Conservation (phyloP, 306 rosid species). For the Citrullus amarus region DNA sequence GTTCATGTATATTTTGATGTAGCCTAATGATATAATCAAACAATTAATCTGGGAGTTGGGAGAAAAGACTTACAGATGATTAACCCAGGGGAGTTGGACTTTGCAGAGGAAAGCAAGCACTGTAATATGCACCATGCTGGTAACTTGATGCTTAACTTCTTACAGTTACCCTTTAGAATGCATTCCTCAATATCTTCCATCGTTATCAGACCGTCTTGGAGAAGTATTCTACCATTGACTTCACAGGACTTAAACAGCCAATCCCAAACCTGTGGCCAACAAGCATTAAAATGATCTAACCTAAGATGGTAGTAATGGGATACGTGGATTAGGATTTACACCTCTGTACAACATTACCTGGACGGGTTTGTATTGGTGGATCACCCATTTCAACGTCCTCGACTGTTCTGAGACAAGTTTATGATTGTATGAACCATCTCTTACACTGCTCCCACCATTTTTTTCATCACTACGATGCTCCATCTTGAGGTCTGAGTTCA, state of each 20-base stretch:
- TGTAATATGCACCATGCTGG: conserved; percentile 77
- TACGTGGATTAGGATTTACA: neutral
- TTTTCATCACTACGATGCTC: conserved; percentile 11
- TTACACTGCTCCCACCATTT: conserved; percentile 9
- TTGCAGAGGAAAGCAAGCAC: conserved; percentile 68
- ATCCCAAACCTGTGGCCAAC: conserved; percentile 51
- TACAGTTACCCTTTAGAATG: conserved; percentile 43
- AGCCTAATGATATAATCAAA: neutral
- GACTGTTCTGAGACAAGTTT: conserved; percentile 34
- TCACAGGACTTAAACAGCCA: conserved; percentile 73
- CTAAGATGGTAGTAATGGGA: neutral
- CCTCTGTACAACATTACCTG: conserved; percentile 29
- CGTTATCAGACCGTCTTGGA: conserved; percentile 39
- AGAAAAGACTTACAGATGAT: conserved; percentile 42
- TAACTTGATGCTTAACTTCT: conserved; percentile 42
- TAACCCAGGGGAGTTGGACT: conserved; percentile 49
- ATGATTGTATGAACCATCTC: conserved; percentile 20
- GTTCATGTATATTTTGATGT: conserved; percentile 1
- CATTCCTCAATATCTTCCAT: conserved; percentile 49
- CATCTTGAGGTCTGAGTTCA: conserved; percentile 9
- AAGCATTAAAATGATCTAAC: neutral
- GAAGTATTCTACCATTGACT: conserved; percentile 49
- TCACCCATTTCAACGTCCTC: conserved; percentile 38
- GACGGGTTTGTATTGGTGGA: conserved; percentile 41
- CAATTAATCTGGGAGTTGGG: neutral